Base-by-base conservation (phyloP, 192 early-diverging fungal genomes). In the Coemansia sp. region DNA sequence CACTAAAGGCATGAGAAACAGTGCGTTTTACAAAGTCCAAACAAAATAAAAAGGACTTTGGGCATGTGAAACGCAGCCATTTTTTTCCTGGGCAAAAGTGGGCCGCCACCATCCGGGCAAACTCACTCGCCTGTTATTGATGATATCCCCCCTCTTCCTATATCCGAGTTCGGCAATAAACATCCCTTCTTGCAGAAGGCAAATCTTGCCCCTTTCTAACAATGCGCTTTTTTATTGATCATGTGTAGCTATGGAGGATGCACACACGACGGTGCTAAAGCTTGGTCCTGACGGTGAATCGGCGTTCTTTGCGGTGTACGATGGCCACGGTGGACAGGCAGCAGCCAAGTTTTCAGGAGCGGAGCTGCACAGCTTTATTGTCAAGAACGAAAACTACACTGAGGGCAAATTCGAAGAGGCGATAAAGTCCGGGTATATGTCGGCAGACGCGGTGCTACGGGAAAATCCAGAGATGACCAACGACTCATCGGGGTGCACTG, bases 401-500 rank as follows among this genome's bases (percentile, higher is more conserved):
- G 71, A 80, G 41, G 84, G 82, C 33, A 77, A 93, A 36, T 94
- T 87, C 68, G 69, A 68, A 26, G 63, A 63, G 2, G 94, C 97
- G 16, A 81, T 99, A 60, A 91, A 88, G 63, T 67, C 83, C 26
- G 94, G 91, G 3, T 99, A 88, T 64, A 61, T 97, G 60, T 62
- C 73, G 6, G 87, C 86, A 35, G 97, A 99, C 61, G 78, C 77
- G 0, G 84, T 88, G 14, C 76, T 99, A 51, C 81, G 82, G 42
- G 78, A 81, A 92, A 89, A 89, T 57, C 84, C 88, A 18, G 80
- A 84, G 47, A 90, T 88, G 73, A 72, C 62, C 31, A 75, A 78
- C 55, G 93, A 99, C 61, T 85, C 93, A 19, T 91, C 94, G 9
- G 97, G 97, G 33, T 99, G 97, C 81, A 99, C 97, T 11, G 93